A percentile compares a stretch with the other conserved stretches of the same genome.
Conservation (phyloP, 2,329 filamentous ascomycete species). For the Colletotrichum shisoi region DNA sequence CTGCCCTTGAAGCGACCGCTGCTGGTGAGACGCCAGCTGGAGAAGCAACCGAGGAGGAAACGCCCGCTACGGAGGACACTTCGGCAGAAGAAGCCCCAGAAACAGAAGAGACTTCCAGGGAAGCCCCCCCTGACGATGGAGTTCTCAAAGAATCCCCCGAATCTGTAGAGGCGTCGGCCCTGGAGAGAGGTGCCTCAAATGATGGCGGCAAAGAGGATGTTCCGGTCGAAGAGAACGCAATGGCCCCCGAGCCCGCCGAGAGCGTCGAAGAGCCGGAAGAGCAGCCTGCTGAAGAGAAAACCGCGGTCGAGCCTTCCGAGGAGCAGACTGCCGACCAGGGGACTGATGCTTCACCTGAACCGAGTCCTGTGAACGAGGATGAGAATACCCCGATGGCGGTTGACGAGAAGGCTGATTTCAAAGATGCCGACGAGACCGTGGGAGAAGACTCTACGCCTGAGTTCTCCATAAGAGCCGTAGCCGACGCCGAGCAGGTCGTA, state of each 20-base stretch:
- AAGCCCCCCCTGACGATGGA: neutral
- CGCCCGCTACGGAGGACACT: neutral
- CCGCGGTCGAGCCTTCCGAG: slow-evolving; percentile 15
- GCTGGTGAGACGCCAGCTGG: too few relatives aligned
- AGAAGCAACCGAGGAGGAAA: neutral
- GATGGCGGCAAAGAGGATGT: neutral
- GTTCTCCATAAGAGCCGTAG: slow-evolving; percentile 15
- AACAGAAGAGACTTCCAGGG: too few relatives aligned
- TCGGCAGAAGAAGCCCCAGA: neutral
- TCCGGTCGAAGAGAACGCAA: neutral
- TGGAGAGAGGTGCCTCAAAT: neutral
- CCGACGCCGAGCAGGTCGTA: slow-evolving; percentile 5
- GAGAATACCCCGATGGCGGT: slow-evolving; percentile 12
- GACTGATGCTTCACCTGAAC: neutral
- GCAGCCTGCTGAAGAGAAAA: neutral
- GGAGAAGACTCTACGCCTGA: slow-evolving; percentile 11
- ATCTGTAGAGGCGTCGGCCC: neutral
- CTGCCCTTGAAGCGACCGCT: neutral
- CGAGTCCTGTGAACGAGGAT: slow-evolving; percentile 34
- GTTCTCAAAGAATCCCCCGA: neutral
- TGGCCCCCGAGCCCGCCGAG: neutral
- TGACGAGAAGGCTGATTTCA: neutral
- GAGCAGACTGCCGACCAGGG: slow-evolving; percentile 14
- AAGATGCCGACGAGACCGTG: neutral
- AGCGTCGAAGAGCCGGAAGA: neutral